Percentiles rank a stretch among this genome's conserved stretches.
These are phyloP conservation scores for Crithidia brevicula DNA, from an alignment of 208 protist genomes.

Conservation along the genomic window DNA sequence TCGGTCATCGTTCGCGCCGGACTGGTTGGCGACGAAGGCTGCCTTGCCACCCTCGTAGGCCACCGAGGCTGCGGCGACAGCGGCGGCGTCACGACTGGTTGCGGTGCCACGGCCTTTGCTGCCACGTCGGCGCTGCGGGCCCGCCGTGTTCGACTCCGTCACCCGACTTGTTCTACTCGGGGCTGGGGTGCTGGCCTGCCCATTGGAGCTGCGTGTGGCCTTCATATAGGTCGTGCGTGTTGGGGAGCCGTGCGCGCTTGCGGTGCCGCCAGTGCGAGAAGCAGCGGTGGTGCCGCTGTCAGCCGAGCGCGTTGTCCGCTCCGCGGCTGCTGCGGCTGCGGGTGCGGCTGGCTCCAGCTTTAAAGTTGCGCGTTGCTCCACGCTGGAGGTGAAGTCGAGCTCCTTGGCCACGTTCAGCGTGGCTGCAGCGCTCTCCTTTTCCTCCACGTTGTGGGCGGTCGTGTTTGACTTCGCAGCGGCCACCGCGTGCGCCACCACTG, in stretches of 20 bases:
- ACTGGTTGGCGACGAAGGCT: constrained; percentile 13
- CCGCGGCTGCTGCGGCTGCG: background rate
- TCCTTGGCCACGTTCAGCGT: constrained; percentile 59
- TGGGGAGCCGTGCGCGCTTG: constrained; percentile 9
- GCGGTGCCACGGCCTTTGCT: constrained; percentile 27
- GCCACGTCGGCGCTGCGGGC: constrained; percentile 24
- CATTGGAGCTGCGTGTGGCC: constrained; percentile 7
- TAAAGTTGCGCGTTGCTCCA: constrained; percentile 17
- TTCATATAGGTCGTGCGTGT: background rate
- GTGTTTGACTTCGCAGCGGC: constrained; percentile 41
- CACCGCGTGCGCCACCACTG: constrained; percentile 37
- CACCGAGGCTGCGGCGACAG: background rate
- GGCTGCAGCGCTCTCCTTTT: constrained; percentile 38
- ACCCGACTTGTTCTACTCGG: background rate
- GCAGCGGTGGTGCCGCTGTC: background rate
- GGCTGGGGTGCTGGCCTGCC: constrained; percentile 1
- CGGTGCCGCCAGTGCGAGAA: background rate
- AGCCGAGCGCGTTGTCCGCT: constrained; percentile 7
- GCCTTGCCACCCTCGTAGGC: constrained; percentile 20
- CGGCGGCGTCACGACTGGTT: constrained; percentile 8
- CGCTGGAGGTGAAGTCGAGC: constrained; percentile 62
- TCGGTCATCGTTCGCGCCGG: constrained; percentile 14
- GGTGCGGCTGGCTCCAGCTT: constrained; percentile 12
- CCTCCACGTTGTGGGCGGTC: constrained; percentile 33
- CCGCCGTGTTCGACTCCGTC: constrained; percentile 9